Evolutionary conservation across 148 eudicot species (phyloP), one percentile per base, ranked within the genome.

Genomic region (Rhododendron ovatum): DNA sequence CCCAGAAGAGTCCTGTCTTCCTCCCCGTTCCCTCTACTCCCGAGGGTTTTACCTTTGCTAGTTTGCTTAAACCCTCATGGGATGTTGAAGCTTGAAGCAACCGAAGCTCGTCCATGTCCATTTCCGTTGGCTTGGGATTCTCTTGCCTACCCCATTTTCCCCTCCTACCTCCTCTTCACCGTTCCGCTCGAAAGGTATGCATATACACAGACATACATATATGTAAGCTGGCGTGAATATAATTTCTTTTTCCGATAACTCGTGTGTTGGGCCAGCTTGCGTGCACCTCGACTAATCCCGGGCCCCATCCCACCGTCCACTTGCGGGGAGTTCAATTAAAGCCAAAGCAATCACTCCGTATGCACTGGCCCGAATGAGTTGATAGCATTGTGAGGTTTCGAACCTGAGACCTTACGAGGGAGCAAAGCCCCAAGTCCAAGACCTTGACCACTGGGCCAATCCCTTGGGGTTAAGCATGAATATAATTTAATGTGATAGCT

Each of bases 101-200:
- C 53, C 13, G 11, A 10, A 48, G 73, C 61, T 7, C 26, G 0
- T 33, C 28, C 67, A 93, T 93, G 94, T 90, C 92, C 86, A 84
- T 78, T 85, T 20, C 93, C 26, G 65, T 88, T 33, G 84, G 87
- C 35, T 80, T 88, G 48, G 90, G 90, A 6, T 63, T 90, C 35
- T 28, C 81, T 74, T 87, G 57, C 51, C 85, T 86, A 15, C 86
- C 88, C 15, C 88, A 84, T 57, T 86, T 89, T 50, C 84, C 87
- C 30, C 26, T 89, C 80, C 90, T 81, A 47, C 78, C 86, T 51
- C 89, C 89, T 87, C 74, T 91, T 28, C 78, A 84, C 50, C 84
- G 84, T 80, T 82, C 85, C 63, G 22, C 86, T 76, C 87, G 75
- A 47, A 90, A 89, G 91, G 89, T 86, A 75, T 11, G 3, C 63